Evolutionary conservation across 116 monocot genomes (phyloP).

Genomic region (Papilionanthe hybrid): DNA sequence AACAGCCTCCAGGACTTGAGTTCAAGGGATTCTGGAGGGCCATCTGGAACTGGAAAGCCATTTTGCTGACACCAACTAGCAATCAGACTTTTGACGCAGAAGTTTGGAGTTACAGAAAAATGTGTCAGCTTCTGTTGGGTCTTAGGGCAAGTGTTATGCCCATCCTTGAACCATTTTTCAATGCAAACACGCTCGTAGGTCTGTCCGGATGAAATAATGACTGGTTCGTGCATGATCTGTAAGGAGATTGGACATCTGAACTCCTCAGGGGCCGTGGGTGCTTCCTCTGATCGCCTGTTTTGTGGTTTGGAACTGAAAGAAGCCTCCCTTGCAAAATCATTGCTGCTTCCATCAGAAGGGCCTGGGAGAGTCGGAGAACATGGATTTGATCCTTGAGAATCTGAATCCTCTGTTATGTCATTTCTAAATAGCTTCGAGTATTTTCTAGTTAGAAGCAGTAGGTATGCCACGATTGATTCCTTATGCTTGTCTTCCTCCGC

Average conservation of each 20-base stretch:
- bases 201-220: slow-evolving; percentile 76
- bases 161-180: slow-evolving; percentile 64
- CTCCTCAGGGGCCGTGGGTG: slow-evolving; percentile 28
- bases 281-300: background rate
- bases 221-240: slow-evolving; percentile 75
- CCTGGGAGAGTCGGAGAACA: slow-evolving; percentile 1
- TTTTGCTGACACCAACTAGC: slow-evolving; percentile 75
- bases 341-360: slow-evolving; percentile 5
- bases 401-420: slow-evolving; percentile 5
- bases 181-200: slow-evolving; percentile 83
- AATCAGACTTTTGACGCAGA: slow-evolving; percentile 65
- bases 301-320: slow-evolving; percentile 6
- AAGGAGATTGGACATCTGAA: slow-evolving; percentile 67
- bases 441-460: slow-evolving; percentile 26
- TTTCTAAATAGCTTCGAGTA: slow-evolving; percentile 14
- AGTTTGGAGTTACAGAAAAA: slow-evolving; percentile 59
- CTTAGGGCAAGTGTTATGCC: slow-evolving; percentile 61
- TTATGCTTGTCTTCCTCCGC: slow-evolving; percentile 38
- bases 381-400: slow-evolving; percentile 8
- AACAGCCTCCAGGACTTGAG: slow-evolving; percentile 5
- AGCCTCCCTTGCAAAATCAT: background rate
- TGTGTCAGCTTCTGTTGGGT: slow-evolving; percentile 52
- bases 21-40: slow-evolving; percentile 22
- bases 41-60: slow-evolving; percentile 21
- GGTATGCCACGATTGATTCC: slow-evolving; percentile 36